Conservation (phyloP, 768 basidiomycete genomes). For the Cyclocybe cylindracea region DNA sequence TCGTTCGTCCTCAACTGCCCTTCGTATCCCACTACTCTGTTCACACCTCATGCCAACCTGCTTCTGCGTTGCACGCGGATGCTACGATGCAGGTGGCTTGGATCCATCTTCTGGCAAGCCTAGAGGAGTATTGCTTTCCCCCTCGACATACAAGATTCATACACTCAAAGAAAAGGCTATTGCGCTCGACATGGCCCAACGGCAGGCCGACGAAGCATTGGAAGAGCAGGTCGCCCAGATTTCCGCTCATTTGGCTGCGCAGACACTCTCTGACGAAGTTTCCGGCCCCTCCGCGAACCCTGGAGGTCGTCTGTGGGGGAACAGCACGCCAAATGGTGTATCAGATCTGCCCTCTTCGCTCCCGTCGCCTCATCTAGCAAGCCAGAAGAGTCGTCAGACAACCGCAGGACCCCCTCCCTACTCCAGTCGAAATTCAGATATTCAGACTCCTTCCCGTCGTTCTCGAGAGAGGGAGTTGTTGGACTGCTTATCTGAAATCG, state of each 20-base stretch:
- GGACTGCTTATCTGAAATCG: neutral
- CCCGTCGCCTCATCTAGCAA: neutral
- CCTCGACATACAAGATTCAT: neutral
- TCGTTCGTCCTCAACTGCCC: neutral
- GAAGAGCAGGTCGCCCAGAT: neutral
- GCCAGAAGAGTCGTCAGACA: neutral
- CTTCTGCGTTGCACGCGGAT: neutral
- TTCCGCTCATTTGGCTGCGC: neutral
- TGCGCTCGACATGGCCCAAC: too few species aligned
- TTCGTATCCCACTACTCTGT: neutral
- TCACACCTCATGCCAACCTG: constrained; percentile 1
- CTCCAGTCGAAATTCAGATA: too few species aligned
- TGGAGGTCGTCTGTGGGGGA: constrained; percentile 2
- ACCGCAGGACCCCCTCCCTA: neutral
- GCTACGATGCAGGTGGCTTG: neutral
- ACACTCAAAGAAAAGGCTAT: neutral
- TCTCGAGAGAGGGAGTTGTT: neutral
- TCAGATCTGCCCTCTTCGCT: neutral
- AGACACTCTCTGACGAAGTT: neutral
- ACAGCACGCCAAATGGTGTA: too few species aligned
- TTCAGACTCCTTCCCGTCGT: neutral
- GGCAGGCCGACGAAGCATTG: neutral
- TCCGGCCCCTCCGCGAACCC: neutral
- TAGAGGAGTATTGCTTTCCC: neutral
- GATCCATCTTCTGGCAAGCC: neutral